phyloP scores from a whole-genome alignment of 2,329 filamentous ascomycete species.

The Coniochaeta sp. region DNA sequence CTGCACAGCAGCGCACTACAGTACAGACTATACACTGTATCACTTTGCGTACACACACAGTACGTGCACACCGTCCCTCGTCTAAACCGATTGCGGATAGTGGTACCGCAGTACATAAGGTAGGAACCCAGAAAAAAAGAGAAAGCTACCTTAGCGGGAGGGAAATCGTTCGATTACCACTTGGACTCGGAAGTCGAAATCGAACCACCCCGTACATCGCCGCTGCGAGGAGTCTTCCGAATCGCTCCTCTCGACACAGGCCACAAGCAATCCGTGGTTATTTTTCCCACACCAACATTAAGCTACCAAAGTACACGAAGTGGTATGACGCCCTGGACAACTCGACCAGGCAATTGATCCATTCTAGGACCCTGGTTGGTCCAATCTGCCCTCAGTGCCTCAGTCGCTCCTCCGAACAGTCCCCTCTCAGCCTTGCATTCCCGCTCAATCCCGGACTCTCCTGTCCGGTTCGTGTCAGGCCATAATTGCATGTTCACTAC shows the following conservation, averaged over 20 bases:
- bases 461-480: not conserved
- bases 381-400: not conserved
- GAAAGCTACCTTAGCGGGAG: not conserved
- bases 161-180: not conserved
- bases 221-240: not conserved
- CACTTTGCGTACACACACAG: too few relatives aligned
- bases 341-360: not conserved
- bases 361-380: not conserved
- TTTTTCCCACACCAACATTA: not conserved
- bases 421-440: not conserved
- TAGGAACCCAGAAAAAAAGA: too few relatives aligned
- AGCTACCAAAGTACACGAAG: not conserved
- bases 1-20: too few relatives aligned
- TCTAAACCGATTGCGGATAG: not conserved
- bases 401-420: not conserved
- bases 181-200: not conserved
- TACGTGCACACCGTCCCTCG: too few relatives aligned
- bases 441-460: not conserved
- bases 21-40: too few relatives aligned
- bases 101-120: too few relatives aligned
- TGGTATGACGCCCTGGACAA: not conserved
- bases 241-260: too few relatives aligned
- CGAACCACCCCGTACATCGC: constrained; percentile 4
- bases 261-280: too few relatives aligned
- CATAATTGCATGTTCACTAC: constrained; percentile 2